Conservation (phyloP, 768 basidiomycete genomes). For the Cubamyces sp. region DNA sequence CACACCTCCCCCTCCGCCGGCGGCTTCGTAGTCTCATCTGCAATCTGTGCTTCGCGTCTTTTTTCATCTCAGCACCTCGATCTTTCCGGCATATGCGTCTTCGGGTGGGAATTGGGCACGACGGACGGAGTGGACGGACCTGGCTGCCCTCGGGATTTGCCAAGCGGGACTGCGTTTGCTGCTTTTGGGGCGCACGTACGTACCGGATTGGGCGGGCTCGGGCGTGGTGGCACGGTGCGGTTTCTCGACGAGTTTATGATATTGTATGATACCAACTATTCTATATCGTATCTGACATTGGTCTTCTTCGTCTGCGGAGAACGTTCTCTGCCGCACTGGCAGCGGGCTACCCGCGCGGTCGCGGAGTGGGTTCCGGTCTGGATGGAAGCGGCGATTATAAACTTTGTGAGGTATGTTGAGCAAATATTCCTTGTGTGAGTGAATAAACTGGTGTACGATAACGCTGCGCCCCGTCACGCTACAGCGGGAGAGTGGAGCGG, state of each 20-base stretch:
- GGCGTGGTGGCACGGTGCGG: not conserved
- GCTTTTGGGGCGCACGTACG: not conserved
- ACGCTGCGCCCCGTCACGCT: no score
- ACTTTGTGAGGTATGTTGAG: not conserved
- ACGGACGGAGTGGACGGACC: not conserved
- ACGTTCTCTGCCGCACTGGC: not conserved
- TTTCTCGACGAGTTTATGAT: not conserved
- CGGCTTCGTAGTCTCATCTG: no score
- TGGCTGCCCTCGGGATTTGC: not conserved
- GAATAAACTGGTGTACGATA: not conserved
- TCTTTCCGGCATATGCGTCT: not conserved
- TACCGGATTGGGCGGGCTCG: constrained; percentile 7
- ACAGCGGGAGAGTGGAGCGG: not conserved
- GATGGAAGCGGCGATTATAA: no score
- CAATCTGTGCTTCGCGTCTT: no score
- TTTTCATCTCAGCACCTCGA: not conserved
- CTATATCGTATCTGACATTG: constrained; percentile 1
- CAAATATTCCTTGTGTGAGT: not conserved
- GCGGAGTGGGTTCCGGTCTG: no score
- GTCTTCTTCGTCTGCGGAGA: not conserved
- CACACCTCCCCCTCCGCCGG: not conserved
- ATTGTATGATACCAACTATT: not conserved
- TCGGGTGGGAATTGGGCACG: constrained; percentile 1
- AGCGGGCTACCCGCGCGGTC: no score
- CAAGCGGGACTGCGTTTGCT: not conserved